These are phyloP conservation scores for Annulohypoxylon maeteangense DNA, from an alignment of 495 filamentous ascomycete species.

Conservation along the genomic window DNA sequence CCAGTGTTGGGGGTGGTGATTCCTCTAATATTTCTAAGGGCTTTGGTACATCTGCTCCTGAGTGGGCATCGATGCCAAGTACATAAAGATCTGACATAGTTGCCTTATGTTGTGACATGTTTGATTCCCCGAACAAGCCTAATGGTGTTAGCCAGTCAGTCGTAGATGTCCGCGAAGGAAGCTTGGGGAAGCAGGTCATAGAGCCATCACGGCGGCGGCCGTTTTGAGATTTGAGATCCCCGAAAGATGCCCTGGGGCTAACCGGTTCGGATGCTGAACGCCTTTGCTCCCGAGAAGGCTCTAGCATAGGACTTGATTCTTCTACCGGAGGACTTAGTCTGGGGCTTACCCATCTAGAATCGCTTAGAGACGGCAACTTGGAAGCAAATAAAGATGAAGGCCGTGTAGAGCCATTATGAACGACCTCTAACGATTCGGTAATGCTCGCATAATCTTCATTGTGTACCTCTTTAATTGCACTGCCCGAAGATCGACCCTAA, in stretches of 20 bases:
- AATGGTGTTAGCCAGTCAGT: constrained; percentile 46
- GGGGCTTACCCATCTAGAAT: constrained; percentile 16
- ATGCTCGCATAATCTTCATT: constrained; percentile 5
- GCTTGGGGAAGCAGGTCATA: constrained; percentile 39
- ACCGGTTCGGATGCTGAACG: constrained; percentile 39
- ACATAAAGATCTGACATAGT: constrained; percentile 31
- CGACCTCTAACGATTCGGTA: constrained; percentile 7
- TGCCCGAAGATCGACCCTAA: constrained; percentile 30
- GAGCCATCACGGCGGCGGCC: constrained; percentile 19
- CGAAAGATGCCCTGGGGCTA: constrained; percentile 19
- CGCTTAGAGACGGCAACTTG: constrained; percentile 6
- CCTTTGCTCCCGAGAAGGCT: constrained; percentile 12
- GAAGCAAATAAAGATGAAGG: constrained; percentile 21
- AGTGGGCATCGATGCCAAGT: constrained; percentile 32
- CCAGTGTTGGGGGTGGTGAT: constrained; percentile 20
- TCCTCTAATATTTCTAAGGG: constrained; percentile 28
- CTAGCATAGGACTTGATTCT: background rate
- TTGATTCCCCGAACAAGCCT: constrained; percentile 26
- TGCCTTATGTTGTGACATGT: constrained; percentile 10
- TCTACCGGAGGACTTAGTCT: constrained; percentile 4
- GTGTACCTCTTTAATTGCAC: background rate
- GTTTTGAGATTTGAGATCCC: background rate
- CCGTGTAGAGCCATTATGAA: constrained; percentile 22
- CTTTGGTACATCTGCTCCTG: constrained; percentile 9
- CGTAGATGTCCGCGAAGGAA: constrained; percentile 40